A percentile compares a stretch with the other conserved stretches of the same genome.
These are phyloP conservation scores for Septoria linicola DNA, from an alignment of 2,329 filamentous ascomycete species.

Conservation along the genomic window DNA sequence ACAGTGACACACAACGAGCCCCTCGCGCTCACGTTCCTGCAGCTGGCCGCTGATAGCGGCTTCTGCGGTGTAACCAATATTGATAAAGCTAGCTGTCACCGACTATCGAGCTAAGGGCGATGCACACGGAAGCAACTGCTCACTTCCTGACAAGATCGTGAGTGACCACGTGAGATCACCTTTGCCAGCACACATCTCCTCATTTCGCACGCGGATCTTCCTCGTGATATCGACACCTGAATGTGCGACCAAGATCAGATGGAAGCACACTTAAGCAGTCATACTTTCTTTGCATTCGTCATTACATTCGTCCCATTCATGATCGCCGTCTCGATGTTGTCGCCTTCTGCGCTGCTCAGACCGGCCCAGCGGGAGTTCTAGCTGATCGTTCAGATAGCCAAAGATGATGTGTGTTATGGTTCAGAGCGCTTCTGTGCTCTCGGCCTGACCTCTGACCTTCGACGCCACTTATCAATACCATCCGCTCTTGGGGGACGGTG, in stretches of 20 bases:
- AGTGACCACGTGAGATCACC: too few species aligned
- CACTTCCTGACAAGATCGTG: not conserved
- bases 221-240: too few species aligned
- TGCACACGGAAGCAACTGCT: too few species aligned
- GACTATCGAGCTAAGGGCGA: not conserved
- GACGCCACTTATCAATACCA: constrained; percentile 9
- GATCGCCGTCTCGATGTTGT: constrained; percentile 5
- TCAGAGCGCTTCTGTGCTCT: not conserved
- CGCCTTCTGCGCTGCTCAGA: not conserved
- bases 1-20: not conserved
- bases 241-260: not conserved
- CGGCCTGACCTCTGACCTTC: not conserved
- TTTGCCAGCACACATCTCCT: too few species aligned
- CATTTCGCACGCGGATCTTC: too few species aligned
- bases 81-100: constrained; percentile 16
- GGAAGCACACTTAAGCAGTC: constrained; percentile 7
- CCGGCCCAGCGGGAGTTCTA: constrained; percentile 4
- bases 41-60: constrained; percentile 11
- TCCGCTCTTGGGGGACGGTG: constrained; percentile 16
- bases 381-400: constrained; percentile 3
- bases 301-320: constrained; percentile 20
- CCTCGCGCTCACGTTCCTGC: constrained; percentile 9
- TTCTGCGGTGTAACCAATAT: constrained; percentile 15
- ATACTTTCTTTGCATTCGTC: constrained; percentile 12
- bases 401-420: constrained; percentile 1